phyloP scores from a whole-genome alignment of 805 yeast species.

The Pichia nakasei region DNA sequence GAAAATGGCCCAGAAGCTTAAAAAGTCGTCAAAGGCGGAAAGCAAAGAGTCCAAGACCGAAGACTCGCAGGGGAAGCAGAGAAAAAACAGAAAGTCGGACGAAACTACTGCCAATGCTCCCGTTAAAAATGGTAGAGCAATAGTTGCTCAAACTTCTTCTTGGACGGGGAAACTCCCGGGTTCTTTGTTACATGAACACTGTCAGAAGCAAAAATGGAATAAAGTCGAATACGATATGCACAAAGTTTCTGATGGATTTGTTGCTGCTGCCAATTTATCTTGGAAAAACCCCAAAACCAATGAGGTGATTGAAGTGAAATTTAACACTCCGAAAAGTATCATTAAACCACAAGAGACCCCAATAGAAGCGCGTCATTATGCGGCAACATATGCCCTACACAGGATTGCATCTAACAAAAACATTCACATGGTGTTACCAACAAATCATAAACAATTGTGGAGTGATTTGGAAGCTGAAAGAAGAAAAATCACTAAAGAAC shows the following conservation, averaged over 20 bases:
- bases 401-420: constrained; percentile 75
- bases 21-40: too few relatives aligned
- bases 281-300: constrained; percentile 78
- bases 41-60: constrained; percentile 12
- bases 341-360: constrained; percentile 68
- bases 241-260: constrained; percentile 38
- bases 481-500: constrained; percentile 35
- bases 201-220: constrained; percentile 86
- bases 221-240: constrained; percentile 73
- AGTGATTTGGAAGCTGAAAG: constrained; percentile 55
- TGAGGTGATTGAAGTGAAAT: constrained; percentile 48
- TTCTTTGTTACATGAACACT: constrained; percentile 73
- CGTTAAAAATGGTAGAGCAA: constrained; percentile 27
- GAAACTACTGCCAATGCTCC: too few relatives aligned
- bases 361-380: constrained; percentile 80
- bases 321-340: constrained; percentile 43
- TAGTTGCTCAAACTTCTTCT: constrained; percentile 61
- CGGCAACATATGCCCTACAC: constrained; percentile 83
- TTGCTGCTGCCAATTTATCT: constrained; percentile 55
- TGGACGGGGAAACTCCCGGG: constrained; percentile 97
- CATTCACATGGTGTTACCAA: constrained; percentile 80
- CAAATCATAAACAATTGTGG: constrained; percentile 77
- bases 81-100: too few relatives aligned
- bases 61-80: too few relatives aligned
- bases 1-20: too few relatives aligned